These are phyloP conservation scores for Colletotrichum sp. DNA, from an alignment of 2,329 filamentous ascomycete genomes.

Conservation along the genomic window DNA sequence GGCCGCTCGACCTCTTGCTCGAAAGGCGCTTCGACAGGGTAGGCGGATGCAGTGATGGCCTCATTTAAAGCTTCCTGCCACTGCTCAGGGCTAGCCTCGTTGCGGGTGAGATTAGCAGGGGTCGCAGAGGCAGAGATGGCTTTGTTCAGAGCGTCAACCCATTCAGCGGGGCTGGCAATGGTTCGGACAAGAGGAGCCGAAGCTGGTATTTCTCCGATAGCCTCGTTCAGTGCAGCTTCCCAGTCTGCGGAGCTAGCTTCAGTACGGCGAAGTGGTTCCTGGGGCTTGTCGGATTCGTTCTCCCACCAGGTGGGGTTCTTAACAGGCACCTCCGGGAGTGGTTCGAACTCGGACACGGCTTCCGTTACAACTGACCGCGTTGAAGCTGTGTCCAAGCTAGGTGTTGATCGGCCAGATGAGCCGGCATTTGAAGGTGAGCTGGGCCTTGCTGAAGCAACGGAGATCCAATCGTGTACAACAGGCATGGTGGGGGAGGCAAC, in stretches of 20 bases:
- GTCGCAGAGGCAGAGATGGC: background rate
- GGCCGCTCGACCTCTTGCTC: background rate
- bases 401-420: constrained; percentile 7
- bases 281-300: background rate
- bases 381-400: constrained; percentile 9
- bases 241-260: constrained; percentile 19
- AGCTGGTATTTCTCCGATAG: background rate
- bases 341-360: constrained; percentile 6
- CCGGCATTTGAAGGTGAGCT: background rate
- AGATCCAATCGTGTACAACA: constrained; percentile 26
- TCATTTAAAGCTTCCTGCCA: constrained; percentile 24
- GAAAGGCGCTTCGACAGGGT: background rate
- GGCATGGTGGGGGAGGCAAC: constrained; percentile 3
- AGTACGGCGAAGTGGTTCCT: background rate
- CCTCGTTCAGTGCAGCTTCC: constrained; percentile 12
- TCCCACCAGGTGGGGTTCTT: constrained; percentile 19
- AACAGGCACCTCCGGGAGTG: background rate
- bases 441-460: background rate
- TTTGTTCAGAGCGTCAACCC: constrained; percentile 21
- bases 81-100: constrained; percentile 2
- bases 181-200: background rate
- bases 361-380: constrained; percentile 2
- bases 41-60: background rate
- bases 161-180: constrained; percentile 7
- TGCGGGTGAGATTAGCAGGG: background rate